Percentiles rank a stretch among this genome's conserved stretches.
Conservation (phyloP, 75 land plant species). For the Selaginella tamariscina region DNA sequence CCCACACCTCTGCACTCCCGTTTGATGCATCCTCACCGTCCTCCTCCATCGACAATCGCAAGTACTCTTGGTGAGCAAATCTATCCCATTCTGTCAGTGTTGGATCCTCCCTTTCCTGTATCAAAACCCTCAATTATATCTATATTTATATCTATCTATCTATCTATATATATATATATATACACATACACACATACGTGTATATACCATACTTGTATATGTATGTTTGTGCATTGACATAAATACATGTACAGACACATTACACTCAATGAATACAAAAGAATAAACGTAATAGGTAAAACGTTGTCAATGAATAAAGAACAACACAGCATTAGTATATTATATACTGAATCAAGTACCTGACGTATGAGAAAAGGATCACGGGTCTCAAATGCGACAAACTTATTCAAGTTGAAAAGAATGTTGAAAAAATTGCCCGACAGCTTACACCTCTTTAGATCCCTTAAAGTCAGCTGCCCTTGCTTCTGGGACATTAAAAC, state of each 20-base stretch:
- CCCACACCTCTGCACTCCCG: conserved; percentile 95
- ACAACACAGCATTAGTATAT: too few relatives aligned
- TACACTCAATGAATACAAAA: too few relatives aligned
- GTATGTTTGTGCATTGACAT: too few relatives aligned
- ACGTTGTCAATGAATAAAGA: too few relatives aligned
- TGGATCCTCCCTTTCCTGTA: conserved; percentile 91
- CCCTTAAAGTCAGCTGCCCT: conserved; percentile 53
- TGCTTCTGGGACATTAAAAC: too few relatives aligned
- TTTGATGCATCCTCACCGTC: conserved; percentile 95
- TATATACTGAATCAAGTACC: conserved; percentile 37
- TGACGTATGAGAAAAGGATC: conserved; percentile 96
- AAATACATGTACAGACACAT: too few relatives aligned
- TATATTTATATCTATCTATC: too few relatives aligned
- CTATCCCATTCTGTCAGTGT: conserved; percentile 95
- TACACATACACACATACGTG: too few relatives aligned
- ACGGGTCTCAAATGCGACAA: conserved; percentile 94
- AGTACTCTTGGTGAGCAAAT: conserved; percentile 92
- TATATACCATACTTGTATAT: too few relatives aligned
- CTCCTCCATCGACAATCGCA: conserved; percentile 94
- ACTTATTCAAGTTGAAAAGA: conserved; percentile 87
- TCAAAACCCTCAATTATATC: too few relatives aligned
- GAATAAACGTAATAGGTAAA: too few relatives aligned
- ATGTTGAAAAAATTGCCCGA: conserved; percentile 91
- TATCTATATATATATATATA: too few relatives aligned
- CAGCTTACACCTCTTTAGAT: conserved; percentile 71